Evolutionary conservation across 164 flowering plant species (phyloP).

Genomic region (Umbilicus rupestris): DNA sequence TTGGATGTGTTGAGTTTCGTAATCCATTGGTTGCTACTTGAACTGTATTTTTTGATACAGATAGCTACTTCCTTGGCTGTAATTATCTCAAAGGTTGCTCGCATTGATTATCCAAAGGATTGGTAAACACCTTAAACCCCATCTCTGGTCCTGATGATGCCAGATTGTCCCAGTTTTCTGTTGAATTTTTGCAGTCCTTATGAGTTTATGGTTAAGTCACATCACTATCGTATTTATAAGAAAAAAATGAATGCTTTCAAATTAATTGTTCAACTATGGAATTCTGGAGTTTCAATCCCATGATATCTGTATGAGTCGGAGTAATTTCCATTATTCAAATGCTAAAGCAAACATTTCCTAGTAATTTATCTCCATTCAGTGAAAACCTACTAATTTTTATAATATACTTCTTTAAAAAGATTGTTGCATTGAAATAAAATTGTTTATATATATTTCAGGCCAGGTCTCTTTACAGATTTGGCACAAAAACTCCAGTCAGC

Average conservation of each 20-base stretch:
- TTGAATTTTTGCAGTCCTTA: not conserved
- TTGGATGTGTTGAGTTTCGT: not conserved
- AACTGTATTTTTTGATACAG: slow-evolving; percentile 29
- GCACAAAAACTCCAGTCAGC: slow-evolving; percentile 79
- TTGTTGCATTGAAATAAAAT: not conserved
- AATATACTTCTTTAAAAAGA: too few relatives aligned
- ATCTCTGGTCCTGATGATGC: not conserved
- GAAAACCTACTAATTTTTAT: too few relatives aligned
- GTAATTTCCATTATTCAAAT: not conserved
- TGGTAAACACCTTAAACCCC: slow-evolving; percentile 41
- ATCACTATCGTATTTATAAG: not conserved
- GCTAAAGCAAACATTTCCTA: not conserved
- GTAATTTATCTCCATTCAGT: not conserved
- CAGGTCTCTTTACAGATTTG: slow-evolving; percentile 63
- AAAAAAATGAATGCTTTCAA: not conserved
- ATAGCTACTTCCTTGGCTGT: slow-evolving; percentile 80
- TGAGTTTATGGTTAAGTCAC: not conserved
- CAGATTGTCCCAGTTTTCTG: not conserved
- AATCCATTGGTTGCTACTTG: not conserved
- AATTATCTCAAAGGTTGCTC: slow-evolving; percentile 87
- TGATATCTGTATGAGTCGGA: not conserved
- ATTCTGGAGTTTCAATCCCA: not conserved
- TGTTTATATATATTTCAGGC: slow-evolving; percentile 44
- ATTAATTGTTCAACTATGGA: not conserved
- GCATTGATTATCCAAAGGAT: slow-evolving; percentile 94